Evolutionary conservation across 805 yeast genomes (phyloP).

Genomic region (Tetrapisispora nanseiensis): DNA sequence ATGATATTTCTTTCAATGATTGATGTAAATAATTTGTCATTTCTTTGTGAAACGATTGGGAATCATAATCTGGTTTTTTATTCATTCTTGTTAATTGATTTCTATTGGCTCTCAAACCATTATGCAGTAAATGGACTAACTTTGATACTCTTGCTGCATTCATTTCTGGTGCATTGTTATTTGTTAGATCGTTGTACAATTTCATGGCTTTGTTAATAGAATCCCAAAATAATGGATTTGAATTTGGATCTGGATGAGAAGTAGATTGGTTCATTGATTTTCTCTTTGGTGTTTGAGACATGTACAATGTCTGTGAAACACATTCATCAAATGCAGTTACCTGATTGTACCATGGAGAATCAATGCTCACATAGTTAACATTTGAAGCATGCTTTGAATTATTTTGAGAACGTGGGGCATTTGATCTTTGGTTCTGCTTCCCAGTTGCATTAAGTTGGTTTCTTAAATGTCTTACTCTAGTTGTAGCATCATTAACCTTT

Average conservation of each 20-base stretch:
- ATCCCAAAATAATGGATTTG: constrained; percentile 41
- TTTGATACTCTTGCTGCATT: constrained; percentile 39
- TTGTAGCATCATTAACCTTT: constrained; percentile 18
- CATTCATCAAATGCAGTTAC: constrained; percentile 45
- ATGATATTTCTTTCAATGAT: constrained; percentile 43
- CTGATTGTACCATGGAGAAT: constrained; percentile 36
- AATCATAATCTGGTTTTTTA: constrained; percentile 52
- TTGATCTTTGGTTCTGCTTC: not conserved
- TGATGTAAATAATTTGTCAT: constrained; percentile 41
- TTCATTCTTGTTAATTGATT: constrained; percentile 44
- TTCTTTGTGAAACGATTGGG: constrained; percentile 45
- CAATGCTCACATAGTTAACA: constrained; percentile 12
- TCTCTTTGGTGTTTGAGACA: constrained; percentile 29
- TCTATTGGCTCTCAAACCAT: constrained; percentile 48
- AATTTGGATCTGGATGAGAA: constrained; percentile 33
- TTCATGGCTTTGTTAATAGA: constrained; percentile 43
- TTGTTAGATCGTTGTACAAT: constrained; percentile 37
- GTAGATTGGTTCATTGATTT: constrained; percentile 23
- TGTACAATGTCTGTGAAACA: constrained; percentile 28
- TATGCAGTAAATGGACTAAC: constrained; percentile 42
- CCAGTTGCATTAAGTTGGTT: constrained; percentile 8
- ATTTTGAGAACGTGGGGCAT: constrained; percentile 1
- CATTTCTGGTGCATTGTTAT: constrained; percentile 36
- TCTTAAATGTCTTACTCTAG: constrained; percentile 24
- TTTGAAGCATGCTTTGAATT: constrained; percentile 6